Base-by-base conservation (phyloP, 108 stramenopile species). In the Skeletonema costatum region DNA sequence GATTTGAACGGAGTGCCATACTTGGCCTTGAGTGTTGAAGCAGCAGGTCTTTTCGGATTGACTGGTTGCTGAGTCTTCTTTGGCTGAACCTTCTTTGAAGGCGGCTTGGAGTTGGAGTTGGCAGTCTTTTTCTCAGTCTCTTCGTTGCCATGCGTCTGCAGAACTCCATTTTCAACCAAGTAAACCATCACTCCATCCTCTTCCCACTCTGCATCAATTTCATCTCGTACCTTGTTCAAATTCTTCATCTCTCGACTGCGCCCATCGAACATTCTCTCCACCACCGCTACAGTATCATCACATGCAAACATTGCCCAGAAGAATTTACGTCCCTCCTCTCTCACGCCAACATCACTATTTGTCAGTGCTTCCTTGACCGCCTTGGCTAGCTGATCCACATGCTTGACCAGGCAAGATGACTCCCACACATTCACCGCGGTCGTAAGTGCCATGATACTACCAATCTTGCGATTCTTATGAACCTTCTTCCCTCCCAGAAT, bases 311-410 rank as follows among this genome's bases (percentile, higher is more conserved):
- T 63, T 10, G 83, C 86, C 86, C 86, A 87, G 73, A 76, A 87
- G n/a, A 76, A 35, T 39, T 77, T 83, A 41, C 82, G 44, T 53
- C 78, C 86, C 66, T 87, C 86, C 80, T 87, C 86, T 64, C 86
- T 59, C 5, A 87, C 86, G 11, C 63, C 76, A 12, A 83, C 83
- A 61, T 87, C 86, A n/a, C 60, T 60, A 67, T 83, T 68, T 13
- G 71, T 66, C 32, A 63, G 32, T 1, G 68, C 78, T 65, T 81
- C 76, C 66, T 58, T 77, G 31, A 74, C 71, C 14, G 82, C 82
- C 75, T 73, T 77, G 5, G 39, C 44, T 5, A 87, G 48, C 39
- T 63, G 64, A 17, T 73, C 83, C 11, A 60, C 60, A 42, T 74
- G 42, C 19, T 66, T 82, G 9, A 64, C 75, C 32, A 84, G 73